These are phyloP conservation scores for Mycena maculata DNA, from an alignment of 768 basidiomycete species.

Conservation along the genomic window DNA sequence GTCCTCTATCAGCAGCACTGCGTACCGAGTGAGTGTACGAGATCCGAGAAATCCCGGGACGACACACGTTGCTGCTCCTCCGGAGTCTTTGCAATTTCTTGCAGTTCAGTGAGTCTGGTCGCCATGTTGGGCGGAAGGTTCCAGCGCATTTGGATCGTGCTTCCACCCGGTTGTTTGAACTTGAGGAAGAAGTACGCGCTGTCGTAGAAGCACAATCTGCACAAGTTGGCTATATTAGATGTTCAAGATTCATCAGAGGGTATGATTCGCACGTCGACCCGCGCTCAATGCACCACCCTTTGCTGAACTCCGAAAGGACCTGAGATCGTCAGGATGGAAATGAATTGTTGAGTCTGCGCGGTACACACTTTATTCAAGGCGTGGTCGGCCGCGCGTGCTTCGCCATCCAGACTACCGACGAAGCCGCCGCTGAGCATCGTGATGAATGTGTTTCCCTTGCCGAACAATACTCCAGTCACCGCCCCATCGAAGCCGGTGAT, in stretches of 20 bases:
- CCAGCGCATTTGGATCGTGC: slow-evolving; percentile 22
- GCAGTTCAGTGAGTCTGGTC: slow-evolving; percentile 9
- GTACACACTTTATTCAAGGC: slow-evolving; percentile 16
- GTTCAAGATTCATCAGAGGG: too few species aligned
- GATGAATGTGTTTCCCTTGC: slow-evolving; percentile 11
- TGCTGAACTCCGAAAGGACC: slow-evolving; percentile 1
- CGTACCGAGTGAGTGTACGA: neutral
- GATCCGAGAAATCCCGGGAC: neutral
- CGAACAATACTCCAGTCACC: slow-evolving; percentile 25
- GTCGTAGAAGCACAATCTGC: slow-evolving; percentile 31
- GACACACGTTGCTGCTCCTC: slow-evolving; percentile 11
- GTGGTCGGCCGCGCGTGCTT: neutral
- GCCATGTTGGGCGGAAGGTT: slow-evolving; percentile 18
- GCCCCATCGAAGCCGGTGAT: slow-evolving; percentile 4
- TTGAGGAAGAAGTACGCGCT: slow-evolving; percentile 21
- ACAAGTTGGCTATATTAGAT: too few species aligned
- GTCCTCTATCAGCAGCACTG: slow-evolving; percentile 18
- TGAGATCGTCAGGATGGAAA: neutral
- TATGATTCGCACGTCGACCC: too few species aligned
- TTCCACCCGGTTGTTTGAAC: slow-evolving; percentile 14
- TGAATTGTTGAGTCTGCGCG: neutral
- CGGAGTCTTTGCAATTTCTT: neutral
- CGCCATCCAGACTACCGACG: slow-evolving; percentile 12
- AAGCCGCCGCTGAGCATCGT: slow-evolving; percentile 9
- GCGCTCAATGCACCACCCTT: slow-evolving; percentile 26